Evolutionary conservation across 1,284 basidiomycete species (phyloP).

Genomic region (Fomes fomentarius): DNA sequence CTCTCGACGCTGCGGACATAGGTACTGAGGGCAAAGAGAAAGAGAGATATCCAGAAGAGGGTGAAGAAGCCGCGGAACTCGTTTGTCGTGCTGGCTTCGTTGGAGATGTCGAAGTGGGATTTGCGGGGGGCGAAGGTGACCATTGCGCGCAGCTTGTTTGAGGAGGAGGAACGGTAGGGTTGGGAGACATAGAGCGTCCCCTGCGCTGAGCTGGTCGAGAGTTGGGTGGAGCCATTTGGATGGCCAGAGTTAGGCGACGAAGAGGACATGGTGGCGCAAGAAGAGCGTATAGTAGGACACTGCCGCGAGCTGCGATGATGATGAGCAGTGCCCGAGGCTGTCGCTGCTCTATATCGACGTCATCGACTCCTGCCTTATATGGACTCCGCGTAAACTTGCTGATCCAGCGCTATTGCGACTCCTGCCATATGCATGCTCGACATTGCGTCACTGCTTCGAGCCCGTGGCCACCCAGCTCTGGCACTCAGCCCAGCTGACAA

Average conservation of each 20-base stretch:
- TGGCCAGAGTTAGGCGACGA: not conserved
- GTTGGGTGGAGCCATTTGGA: slow-evolving; percentile 5
- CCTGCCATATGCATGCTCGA: too few relatives aligned
- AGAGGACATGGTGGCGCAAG: slow-evolving; percentile 18
- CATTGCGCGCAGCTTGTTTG: slow-evolving; percentile 73
- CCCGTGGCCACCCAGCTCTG: too few relatives aligned
- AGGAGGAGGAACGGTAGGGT: slow-evolving; percentile 66
- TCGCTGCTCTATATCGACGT: not conserved
- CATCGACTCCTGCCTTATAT: not conserved
- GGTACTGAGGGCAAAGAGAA: slow-evolving; percentile 78
- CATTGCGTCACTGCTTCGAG: too few relatives aligned
- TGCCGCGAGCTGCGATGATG: too few relatives aligned
- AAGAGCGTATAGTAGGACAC: too few relatives aligned
- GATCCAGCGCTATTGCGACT: not conserved
- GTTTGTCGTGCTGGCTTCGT: slow-evolving; percentile 73
- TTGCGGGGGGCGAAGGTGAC: slow-evolving; percentile 85
- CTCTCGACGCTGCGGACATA: slow-evolving; percentile 79
- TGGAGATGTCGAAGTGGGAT: slow-evolving; percentile 83
- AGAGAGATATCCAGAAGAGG: slow-evolving; percentile 90
- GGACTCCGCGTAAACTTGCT: not conserved
- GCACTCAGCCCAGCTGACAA: too few relatives aligned
- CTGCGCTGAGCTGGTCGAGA: slow-evolving; percentile 43
- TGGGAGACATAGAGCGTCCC: slow-evolving; percentile 77
- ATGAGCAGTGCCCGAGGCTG: not conserved
- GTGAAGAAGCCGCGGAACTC: slow-evolving; percentile 94